Evolutionary conservation across 202 grass and related monocot species (phyloP).

Genomic region (Zoysia matrella): DNA sequence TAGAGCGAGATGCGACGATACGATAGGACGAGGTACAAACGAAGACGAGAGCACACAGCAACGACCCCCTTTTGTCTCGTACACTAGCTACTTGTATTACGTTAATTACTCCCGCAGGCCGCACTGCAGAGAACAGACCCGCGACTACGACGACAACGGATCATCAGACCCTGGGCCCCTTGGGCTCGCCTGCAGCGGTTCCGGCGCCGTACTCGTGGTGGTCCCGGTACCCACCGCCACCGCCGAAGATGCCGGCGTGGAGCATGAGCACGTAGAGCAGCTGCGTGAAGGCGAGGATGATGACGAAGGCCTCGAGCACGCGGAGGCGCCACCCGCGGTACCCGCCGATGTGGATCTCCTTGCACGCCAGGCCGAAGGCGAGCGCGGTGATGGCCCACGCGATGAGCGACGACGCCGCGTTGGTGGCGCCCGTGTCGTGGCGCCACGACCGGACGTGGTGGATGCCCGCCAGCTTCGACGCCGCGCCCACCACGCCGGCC

Average conservation of each 20-base stretch:
- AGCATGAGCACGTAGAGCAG: conserved; percentile 70
- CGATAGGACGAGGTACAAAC: too few relatives aligned
- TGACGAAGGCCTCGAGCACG: conserved; percentile 70
- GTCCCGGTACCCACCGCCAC: not conserved
- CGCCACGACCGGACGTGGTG: conserved; percentile 65
- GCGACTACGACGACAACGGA: too few relatives aligned
- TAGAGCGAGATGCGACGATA: too few relatives aligned
- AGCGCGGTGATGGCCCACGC: conserved; percentile 68
- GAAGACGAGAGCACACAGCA: too few relatives aligned
- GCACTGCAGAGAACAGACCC: too few relatives aligned
- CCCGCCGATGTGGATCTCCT: conserved; percentile 60
- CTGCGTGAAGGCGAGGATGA: conserved; percentile 72
- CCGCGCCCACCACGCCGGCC: conserved; percentile 50
- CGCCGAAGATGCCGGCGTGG: conserved; percentile 56
- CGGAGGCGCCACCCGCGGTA: conserved; percentile 64
- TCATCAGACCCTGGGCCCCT: not conserved
- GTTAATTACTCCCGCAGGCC: too few relatives aligned
- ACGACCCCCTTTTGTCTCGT: too few relatives aligned
- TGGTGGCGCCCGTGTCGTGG: conserved; percentile 42
- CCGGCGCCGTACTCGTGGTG: not conserved
- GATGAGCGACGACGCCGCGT: conserved; percentile 24
- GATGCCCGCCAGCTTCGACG: conserved; percentile 59
- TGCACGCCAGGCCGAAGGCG: conserved; percentile 70
- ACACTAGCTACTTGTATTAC: too few relatives aligned
- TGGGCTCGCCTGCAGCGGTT: not conserved